Conservation (phyloP, 1,284 basidiomycete genomes). For the Cerioporus squamosus region DNA sequence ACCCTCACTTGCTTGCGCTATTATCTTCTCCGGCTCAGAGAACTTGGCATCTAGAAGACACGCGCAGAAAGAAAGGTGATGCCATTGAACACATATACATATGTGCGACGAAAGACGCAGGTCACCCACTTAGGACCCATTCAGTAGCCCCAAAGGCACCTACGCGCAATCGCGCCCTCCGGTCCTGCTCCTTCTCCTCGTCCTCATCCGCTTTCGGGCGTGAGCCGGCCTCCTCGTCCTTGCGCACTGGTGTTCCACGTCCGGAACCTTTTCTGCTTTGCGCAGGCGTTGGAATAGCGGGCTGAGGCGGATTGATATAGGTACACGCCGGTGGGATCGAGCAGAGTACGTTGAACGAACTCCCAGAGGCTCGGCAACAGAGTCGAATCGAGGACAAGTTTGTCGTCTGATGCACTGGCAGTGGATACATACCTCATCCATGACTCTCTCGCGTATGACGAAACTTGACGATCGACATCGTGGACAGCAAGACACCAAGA, state of each 20-base stretch:
- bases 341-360: slow-evolving; percentile 58
- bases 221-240: slow-evolving; percentile 32
- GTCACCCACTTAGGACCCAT: slow-evolving; percentile 63
- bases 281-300: slow-evolving; percentile 36
- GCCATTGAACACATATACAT: slow-evolving; percentile 14
- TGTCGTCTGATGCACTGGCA: slow-evolving; percentile 22
- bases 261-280: slow-evolving; percentile 38
- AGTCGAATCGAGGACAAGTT: slow-evolving; percentile 43
- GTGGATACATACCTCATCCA: slow-evolving; percentile 54
- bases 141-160: slow-evolving; percentile 73
- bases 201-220: slow-evolving; percentile 54
- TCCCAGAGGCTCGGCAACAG: slow-evolving; percentile 42
- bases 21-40: slow-evolving; percentile 6
- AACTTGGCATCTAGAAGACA: slow-evolving; percentile 16
- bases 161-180: slow-evolving; percentile 72
- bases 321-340: slow-evolving; percentile 73
- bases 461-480: slow-evolving; percentile 74
- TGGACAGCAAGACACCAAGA: slow-evolving; percentile 79
- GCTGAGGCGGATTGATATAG: slow-evolving; percentile 68
- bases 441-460: slow-evolving; percentile 51
- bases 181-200: slow-evolving; percentile 70
- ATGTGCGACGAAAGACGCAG: slow-evolving; percentile 8
- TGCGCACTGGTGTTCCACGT: slow-evolving; percentile 32
- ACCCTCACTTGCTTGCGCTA: slow-evolving; percentile 19
- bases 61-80: slow-evolving; percentile 4